Evolutionary conservation across 2,329 filamentous ascomycete genomes (phyloP).

Genomic region (Fusarium anguioides): DNA sequence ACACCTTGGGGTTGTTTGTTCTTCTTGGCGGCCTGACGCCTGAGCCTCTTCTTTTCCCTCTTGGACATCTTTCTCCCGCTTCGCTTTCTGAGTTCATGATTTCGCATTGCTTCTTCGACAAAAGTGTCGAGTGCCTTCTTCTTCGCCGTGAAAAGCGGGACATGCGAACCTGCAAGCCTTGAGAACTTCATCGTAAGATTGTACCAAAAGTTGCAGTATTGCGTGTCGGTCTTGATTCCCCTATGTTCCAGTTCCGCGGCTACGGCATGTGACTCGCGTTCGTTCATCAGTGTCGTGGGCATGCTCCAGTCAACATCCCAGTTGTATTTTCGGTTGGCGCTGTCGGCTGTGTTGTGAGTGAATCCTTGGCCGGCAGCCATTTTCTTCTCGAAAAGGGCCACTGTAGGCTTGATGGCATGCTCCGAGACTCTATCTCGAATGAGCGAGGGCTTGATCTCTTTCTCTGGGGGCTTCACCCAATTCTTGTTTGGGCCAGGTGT

Average conservation of each 20-base stretch:
- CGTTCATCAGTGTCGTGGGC: constrained; percentile 3
- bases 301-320: constrained; percentile 33
- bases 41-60: background rate
- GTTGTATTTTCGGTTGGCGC: constrained; percentile 12
- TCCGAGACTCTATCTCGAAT: constrained; percentile 42
- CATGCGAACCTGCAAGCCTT: constrained; percentile 21
- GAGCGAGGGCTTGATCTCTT: constrained; percentile 29
- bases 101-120: constrained; percentile 35
- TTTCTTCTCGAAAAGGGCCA: constrained; percentile 33
- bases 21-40: too few species aligned
- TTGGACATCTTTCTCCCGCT: background rate
- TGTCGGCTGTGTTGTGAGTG: background rate
- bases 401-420: constrained; percentile 41
- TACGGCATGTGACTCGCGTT: constrained; percentile 17
- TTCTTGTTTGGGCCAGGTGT: background rate
- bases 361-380: constrained; percentile 29
- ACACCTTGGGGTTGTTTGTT: constrained; percentile 26
- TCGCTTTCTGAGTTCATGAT: background rate
- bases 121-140: constrained; percentile 40
- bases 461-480: constrained; percentile 11
- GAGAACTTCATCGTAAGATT: constrained; percentile 41
- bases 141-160: constrained; percentile 42
- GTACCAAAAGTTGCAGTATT: constrained; percentile 43
- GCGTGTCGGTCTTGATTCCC: constrained; percentile 24
- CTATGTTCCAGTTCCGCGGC: constrained; percentile 30